A percentile compares a stretch with the other conserved stretches of the same genome.
Conservation (phyloP, 495 filamentous ascomycete species). For the Neurospora sp. region DNA sequence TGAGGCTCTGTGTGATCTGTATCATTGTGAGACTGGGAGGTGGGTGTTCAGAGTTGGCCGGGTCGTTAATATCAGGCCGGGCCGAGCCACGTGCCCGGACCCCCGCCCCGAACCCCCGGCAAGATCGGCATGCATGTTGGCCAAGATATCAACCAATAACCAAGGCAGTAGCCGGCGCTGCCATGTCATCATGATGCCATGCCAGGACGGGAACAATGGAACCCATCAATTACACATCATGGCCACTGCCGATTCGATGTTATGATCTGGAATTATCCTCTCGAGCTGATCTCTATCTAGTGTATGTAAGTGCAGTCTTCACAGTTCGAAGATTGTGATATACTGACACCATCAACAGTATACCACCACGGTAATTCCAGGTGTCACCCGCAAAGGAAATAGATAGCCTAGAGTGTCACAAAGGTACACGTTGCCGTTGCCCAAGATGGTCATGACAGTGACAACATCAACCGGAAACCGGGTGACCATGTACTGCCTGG, state of each 20-base stretch:
- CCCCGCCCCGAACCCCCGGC: neutral
- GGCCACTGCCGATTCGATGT: neutral
- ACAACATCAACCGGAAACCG: neutral
- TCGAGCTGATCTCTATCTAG: neutral
- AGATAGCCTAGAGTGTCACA: neutral
- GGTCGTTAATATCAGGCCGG: neutral
- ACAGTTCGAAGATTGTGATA: neutral
- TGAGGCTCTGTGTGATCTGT: neutral
- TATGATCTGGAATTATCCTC: neutral
- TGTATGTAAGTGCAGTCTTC: neutral
- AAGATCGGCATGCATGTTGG: neutral
- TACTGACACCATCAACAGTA: neutral
- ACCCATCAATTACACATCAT: neutral
- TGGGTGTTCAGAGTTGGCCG: neutral
- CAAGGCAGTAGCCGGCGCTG: neutral
- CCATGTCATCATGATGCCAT: neutral
- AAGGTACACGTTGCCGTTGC: neutral
- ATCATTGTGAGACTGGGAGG: neutral
- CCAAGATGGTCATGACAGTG: neutral
- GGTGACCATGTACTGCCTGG: conserved; percentile 4
- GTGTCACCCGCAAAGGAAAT: neutral
- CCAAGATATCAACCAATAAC: neutral
- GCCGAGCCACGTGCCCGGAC: neutral
- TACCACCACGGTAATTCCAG: neutral
- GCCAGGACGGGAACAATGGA: neutral